phyloP scores from a whole-genome alignment of 805 yeast species.

The Pichia heedii region DNA sequence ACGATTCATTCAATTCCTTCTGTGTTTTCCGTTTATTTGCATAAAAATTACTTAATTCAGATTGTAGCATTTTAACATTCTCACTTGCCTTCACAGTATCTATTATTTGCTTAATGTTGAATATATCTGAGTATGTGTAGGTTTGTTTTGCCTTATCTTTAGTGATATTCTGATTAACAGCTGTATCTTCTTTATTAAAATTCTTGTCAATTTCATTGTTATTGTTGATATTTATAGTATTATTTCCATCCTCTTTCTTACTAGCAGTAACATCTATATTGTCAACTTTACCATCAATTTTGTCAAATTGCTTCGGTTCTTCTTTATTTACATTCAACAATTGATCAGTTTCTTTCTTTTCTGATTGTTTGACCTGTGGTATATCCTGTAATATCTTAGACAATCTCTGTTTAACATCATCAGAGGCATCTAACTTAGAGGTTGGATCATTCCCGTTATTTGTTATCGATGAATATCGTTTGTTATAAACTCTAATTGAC shows the following conservation, averaged over 20 bases:
- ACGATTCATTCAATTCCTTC: conserved; percentile 27
- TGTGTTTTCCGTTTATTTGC: conserved; percentile 16
- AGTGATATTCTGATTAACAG: too few species aligned
- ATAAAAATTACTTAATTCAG: conserved; percentile 23
- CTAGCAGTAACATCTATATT: background rate
- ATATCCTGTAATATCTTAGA: conserved; percentile 9
- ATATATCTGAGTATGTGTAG: conserved; percentile 1
- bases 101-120: conserved; percentile 15
- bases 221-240: too few species aligned
- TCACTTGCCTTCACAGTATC: conserved; percentile 25
- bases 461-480: background rate
- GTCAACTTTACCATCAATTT: too few species aligned
- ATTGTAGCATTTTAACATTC: conserved; percentile 25
- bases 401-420: conserved; percentile 6
- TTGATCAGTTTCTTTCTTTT: background rate
- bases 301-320: background rate
- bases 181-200: too few species aligned
- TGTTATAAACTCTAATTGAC: background rate
- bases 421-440: background rate
- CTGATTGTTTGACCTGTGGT: background rate
- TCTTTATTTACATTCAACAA: background rate
- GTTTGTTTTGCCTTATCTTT: conserved; percentile 3
- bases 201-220: background rate
- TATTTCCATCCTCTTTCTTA: too few species aligned
- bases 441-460: background rate